Evolutionary conservation across 352 stramenopile genomes (phyloP).

Genomic region (Peronospora belbahrii): DNA sequence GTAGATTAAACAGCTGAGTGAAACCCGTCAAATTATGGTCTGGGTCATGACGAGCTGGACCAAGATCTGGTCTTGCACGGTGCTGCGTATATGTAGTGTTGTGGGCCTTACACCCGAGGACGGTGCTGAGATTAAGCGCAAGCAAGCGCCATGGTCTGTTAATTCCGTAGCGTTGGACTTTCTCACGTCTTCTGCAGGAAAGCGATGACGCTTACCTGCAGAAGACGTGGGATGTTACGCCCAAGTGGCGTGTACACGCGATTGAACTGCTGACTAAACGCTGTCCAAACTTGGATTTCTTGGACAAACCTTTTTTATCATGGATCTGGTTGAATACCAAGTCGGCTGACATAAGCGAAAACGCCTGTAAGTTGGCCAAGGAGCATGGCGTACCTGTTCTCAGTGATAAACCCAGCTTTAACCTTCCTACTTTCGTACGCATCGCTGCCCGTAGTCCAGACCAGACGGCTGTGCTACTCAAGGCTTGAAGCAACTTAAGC

Average conservation of each 20-base stretch:
- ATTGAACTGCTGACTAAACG: constrained; percentile 41
- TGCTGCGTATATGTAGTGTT: constrained; percentile 81
- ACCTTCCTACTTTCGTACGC: constrained; percentile 77
- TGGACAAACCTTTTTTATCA: constrained; percentile 67
- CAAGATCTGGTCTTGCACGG: constrained; percentile 90
- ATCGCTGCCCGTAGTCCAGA: constrained; percentile 73
- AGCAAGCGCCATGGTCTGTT: constrained; percentile 88
- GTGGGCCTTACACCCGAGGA: constrained; percentile 72
- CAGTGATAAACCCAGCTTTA: constrained; percentile 81
- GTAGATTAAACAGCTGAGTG: constrained; percentile 72
- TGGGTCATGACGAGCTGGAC: constrained; percentile 90
- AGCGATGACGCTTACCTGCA: constrained; percentile 72
- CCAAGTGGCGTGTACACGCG: constrained; percentile 62
- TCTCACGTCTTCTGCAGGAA: constrained; percentile 71
- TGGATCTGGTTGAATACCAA: constrained; percentile 88
- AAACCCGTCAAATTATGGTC: constrained; percentile 73
- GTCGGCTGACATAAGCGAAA: constrained; percentile 37
- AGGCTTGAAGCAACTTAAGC: constrained; percentile 65
- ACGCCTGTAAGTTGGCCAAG: constrained; percentile 69
- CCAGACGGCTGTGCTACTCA: constrained; percentile 59
- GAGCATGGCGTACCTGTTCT: constrained; percentile 79
- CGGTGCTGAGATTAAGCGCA: constrained; percentile 80
- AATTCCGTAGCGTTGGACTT: constrained; percentile 87
- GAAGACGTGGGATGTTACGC: constrained; percentile 79
- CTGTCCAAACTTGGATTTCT: constrained; percentile 63